Evolutionary conservation across 208 protist species (phyloP).

Genomic region (Acanthamoeba culbertsoni): DNA sequence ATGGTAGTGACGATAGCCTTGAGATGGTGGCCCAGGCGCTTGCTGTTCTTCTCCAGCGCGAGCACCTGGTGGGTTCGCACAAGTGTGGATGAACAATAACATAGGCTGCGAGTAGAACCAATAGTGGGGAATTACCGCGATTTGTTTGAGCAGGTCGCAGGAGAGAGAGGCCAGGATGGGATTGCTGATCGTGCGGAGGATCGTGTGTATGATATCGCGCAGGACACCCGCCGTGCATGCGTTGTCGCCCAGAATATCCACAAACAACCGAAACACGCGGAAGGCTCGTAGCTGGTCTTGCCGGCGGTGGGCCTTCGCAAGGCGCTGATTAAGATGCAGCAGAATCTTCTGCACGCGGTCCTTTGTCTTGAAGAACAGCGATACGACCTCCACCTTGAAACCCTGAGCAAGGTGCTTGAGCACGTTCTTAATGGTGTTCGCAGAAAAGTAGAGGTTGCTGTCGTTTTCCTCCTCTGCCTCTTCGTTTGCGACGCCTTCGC

Average conservation of each 20-base stretch:
- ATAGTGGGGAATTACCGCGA: background rate
- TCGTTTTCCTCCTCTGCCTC: background rate
- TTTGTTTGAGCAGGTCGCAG: conserved; percentile 5
- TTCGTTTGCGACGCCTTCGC: background rate
- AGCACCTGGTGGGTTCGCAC: background rate
- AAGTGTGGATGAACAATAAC: background rate
- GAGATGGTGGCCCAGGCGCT: background rate
- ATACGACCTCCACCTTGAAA: conserved; percentile 22
- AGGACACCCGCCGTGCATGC: background rate
- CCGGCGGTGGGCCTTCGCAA: background rate
- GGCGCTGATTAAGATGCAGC: conserved; percentile 49
- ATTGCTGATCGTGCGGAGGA: conserved; percentile 1
- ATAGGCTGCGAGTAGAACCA: background rate
- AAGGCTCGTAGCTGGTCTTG: conserved; percentile 32
- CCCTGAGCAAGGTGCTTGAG: conserved; percentile 12
- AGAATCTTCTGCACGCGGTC: conserved; percentile 56
- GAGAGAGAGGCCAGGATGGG: background rate
- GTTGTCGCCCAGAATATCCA: conserved; percentile 7
- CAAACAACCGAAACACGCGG: background rate
- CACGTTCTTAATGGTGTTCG: background rate
- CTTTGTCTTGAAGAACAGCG: conserved; percentile 42
- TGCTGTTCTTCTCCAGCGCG: background rate
- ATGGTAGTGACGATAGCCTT: conserved; percentile 38
- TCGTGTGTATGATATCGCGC: conserved; percentile 48
- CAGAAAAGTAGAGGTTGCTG: background rate